Percentiles rank a stretch among this genome's conserved stretches.
phyloP scores from a whole-genome alignment of 495 filamentous ascomycete species.

The Apiosordaria backusii region DNA sequence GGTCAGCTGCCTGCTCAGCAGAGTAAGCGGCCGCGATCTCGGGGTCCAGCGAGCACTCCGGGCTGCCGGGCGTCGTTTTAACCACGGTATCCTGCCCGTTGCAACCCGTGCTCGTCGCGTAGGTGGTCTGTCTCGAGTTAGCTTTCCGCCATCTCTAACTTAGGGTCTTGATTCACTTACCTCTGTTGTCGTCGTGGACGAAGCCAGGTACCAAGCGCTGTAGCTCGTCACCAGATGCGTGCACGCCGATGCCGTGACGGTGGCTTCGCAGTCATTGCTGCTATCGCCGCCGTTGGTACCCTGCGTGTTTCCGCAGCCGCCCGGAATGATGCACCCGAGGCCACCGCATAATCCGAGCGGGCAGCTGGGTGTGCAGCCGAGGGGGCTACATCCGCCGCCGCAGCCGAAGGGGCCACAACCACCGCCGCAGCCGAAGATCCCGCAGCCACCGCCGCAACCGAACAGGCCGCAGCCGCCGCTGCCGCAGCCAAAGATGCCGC shows the following conservation, averaged over 20 bases:
- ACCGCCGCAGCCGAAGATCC: neutral
- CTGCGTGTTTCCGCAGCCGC: neutral
- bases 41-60: neutral
- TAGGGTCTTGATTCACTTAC: neutral
- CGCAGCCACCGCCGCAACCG: neutral
- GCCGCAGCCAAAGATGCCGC: neutral
- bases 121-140: neutral
- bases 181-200: neutral
- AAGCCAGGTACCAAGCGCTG: neutral
- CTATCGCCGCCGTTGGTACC: neutral
- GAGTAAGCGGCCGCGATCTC: neutral
- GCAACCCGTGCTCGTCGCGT: neutral
- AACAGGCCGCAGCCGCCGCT: neutral
- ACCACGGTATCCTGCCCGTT: neutral
- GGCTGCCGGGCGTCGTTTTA: neutral
- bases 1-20: neutral
- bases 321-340: neutral
- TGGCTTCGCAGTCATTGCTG: neutral
- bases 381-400: neutral
- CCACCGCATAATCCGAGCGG: neutral
- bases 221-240: neutral
- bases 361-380: neutral
- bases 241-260: neutral
- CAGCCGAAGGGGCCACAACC: neutral
- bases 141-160: neutral